Evolutionary conservation across 495 filamentous ascomycete genomes (phyloP).

Genomic region (Daldinia caldariorum): DNA sequence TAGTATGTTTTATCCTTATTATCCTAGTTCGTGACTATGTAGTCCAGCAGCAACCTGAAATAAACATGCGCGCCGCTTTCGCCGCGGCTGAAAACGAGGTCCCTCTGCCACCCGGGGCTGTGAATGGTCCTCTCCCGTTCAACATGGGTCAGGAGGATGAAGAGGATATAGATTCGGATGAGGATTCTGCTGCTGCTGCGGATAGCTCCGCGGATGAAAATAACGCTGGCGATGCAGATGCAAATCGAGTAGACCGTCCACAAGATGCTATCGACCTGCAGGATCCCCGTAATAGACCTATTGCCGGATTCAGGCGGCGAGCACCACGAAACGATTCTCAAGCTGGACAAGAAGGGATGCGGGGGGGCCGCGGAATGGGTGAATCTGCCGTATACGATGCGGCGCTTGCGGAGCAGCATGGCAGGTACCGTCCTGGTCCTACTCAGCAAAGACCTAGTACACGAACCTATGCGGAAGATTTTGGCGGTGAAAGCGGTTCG

Average conservation of each 20-base stretch:
- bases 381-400: neutral
- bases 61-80: conserved; percentile 68
- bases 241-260: conserved; percentile 14
- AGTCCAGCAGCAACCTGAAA: conserved; percentile 91
- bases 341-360: neutral
- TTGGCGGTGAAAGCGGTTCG: conserved; percentile 19
- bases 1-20: conserved; percentile 90
- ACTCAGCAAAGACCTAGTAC: conserved; percentile 12
- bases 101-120: conserved; percentile 48
- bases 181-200: conserved; percentile 7
- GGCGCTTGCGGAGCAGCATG: neutral
- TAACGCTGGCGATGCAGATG: conserved; percentile 21
- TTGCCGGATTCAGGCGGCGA: conserved; percentile 35
- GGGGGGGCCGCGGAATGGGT: neutral
- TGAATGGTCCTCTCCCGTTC: conserved; percentile 20
- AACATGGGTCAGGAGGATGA: conserved; percentile 25
- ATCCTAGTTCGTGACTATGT: conserved; percentile 98
- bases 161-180: conserved; percentile 35
- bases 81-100: conserved; percentile 61
- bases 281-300: conserved; percentile 37
- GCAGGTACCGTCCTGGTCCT: neutral
- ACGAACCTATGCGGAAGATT: conserved; percentile 2
- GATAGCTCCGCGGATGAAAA: neutral
- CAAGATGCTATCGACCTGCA: conserved; percentile 21
- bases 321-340: conserved; percentile 9